These are phyloP conservation scores for Bipolaris zeicola DNA, from an alignment of 2,329 filamentous ascomycete species.

Conservation along the genomic window DNA sequence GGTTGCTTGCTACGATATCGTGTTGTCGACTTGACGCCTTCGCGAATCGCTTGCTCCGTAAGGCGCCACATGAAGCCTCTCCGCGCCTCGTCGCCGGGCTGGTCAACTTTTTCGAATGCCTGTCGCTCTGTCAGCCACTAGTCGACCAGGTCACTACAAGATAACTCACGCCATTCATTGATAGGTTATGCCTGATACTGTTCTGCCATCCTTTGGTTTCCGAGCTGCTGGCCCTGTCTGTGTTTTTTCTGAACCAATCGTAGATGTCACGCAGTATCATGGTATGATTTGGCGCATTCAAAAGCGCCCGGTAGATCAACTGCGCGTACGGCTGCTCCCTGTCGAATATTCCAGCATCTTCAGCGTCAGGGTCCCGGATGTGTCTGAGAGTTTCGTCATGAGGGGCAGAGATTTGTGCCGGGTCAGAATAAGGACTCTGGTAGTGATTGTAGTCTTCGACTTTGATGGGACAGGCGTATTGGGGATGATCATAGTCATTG, in stretches of 20 bases:
- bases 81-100: constrained; percentile 59
- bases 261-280: constrained; percentile 89
- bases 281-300: constrained; percentile 66
- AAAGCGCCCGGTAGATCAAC: constrained; percentile 77
- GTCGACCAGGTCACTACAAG: background rate
- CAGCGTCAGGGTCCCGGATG: constrained; percentile 11
- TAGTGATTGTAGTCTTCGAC: constrained; percentile 25
- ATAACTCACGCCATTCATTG: constrained; percentile 83
- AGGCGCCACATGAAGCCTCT: constrained; percentile 80
- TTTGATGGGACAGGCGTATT: constrained; percentile 24
- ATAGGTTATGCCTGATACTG: constrained; percentile 92
- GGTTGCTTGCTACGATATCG: constrained; percentile 55
- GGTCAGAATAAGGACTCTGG: constrained; percentile 28
- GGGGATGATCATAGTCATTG: constrained; percentile 33
- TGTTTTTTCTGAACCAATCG: constrained; percentile 84
- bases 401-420: constrained; percentile 31
- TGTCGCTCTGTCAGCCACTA: constrained; percentile 34
- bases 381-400: constrained; percentile 18
- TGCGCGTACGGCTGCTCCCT: constrained; percentile 76
- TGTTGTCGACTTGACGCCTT: constrained; percentile 86
- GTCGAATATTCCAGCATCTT: constrained; percentile 33
- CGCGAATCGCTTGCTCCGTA: constrained; percentile 67
- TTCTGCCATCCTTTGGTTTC: constrained; percentile 80
- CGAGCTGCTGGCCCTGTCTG: constrained; percentile 70
- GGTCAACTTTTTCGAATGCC: constrained; percentile 62